A percentile compares a stretch with the other conserved stretches of the same genome.
phyloP scores from a whole-genome alignment of 2,329 filamentous ascomycete genomes.

The Arthrobotrys sinensis region DNA sequence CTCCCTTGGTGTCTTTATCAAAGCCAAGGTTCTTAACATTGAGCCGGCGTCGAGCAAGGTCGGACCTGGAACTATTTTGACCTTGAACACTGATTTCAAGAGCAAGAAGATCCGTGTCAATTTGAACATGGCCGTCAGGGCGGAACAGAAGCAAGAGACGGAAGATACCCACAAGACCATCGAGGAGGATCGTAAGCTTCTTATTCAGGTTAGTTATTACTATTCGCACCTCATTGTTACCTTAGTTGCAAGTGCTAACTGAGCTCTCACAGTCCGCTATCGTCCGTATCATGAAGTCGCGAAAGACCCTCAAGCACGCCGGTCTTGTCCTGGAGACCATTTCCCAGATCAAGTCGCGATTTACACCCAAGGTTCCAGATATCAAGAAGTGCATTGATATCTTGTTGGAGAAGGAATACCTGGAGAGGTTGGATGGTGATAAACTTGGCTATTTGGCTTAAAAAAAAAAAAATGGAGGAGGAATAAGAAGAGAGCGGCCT shows the following conservation, averaged over 20 bases:
- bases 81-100: constrained; percentile 94
- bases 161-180: constrained; percentile 99
- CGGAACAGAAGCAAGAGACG: constrained; percentile 95
- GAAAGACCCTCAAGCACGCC: constrained; percentile 98
- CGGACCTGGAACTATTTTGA: constrained; percentile 82
- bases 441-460: constrained; percentile 90
- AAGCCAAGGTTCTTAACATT: constrained; percentile 88
- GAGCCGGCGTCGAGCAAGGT: constrained; percentile 81
- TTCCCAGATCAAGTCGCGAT: constrained; percentile 91
- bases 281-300: constrained; percentile 99
- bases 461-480: neutral
- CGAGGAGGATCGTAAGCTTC: constrained; percentile 95
- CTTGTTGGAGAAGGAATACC: constrained; percentile 97
- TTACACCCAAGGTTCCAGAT: constrained; percentile 91
- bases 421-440: constrained; percentile 94
- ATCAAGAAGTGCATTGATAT: constrained; percentile 99
- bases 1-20: constrained; percentile 86
- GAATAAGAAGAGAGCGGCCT: neutral
- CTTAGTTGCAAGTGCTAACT: constrained; percentile 12
- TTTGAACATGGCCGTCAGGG: constrained; percentile 92
- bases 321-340: constrained; percentile 96
- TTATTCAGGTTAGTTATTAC: constrained; percentile 84
- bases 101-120: constrained; percentile 99
- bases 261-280: constrained; percentile 79
- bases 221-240: neutral